Evolutionary conservation across 2,329 filamentous ascomycete species (phyloP).

Genomic region (Curvularia sp.): DNA sequence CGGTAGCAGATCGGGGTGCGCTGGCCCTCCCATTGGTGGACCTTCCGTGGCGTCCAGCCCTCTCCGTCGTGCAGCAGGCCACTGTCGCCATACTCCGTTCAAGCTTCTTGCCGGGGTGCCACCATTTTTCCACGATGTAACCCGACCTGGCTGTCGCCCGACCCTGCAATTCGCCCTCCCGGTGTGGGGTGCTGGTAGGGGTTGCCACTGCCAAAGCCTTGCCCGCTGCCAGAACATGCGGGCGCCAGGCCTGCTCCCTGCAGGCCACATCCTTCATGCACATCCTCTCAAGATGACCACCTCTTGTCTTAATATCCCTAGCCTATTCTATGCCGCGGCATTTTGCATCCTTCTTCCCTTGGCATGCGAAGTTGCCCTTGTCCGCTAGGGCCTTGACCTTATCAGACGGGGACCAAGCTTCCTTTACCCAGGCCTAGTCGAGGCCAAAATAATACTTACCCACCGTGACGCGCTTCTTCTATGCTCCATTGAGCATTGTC

Average conservation of each 20-base stretch:
- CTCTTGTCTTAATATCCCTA: conserved; percentile 43
- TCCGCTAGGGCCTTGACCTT: conserved; percentile 44
- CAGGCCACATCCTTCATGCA: conserved; percentile 40
- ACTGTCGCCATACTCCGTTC: conserved; percentile 37
- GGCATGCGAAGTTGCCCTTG: conserved; percentile 35
- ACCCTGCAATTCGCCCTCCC: conserved; percentile 44
- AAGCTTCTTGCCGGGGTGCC: conserved; percentile 34
- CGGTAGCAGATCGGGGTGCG: conserved; percentile 41
- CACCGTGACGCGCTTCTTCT: conserved; percentile 47
- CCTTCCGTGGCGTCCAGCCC: conserved; percentile 40
- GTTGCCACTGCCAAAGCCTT: conserved; percentile 46
- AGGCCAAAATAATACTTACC: conserved; percentile 50
- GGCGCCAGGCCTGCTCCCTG: conserved; percentile 42
- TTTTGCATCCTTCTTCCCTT: conserved; percentile 42
- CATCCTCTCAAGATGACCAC: conserved; percentile 39
- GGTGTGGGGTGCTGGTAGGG: conserved; percentile 45
- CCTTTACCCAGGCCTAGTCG: conserved; percentile 33
- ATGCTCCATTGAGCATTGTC: conserved; percentile 47
- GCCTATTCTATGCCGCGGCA: conserved; percentile 43
- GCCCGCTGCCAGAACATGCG: conserved; percentile 46
- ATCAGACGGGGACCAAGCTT: conserved; percentile 49
- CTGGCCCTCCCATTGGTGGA: conserved; percentile 36
- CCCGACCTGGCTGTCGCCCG: conserved; percentile 40
- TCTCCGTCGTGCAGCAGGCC: conserved; percentile 45
- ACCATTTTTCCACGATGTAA: conserved; percentile 46